A percentile compares a stretch with the other conserved stretches of the same genome.
These are phyloP conservation scores for Ephemerocybe angulata DNA, from an alignment of 768 basidiomycete species.

Conservation along the genomic window DNA sequence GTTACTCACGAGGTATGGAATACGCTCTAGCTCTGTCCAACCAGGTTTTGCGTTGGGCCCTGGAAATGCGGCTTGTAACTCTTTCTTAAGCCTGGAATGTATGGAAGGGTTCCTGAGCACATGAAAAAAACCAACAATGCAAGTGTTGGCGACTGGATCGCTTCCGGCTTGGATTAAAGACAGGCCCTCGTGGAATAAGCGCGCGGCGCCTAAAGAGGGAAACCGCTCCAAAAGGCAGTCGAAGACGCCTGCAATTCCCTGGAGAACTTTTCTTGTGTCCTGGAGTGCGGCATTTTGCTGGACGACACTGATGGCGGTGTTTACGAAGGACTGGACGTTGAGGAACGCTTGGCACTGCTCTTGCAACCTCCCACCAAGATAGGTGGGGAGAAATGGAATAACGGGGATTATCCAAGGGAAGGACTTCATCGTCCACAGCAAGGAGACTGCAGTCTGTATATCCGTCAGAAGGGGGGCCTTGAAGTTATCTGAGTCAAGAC, in stretches of 20 bases:
- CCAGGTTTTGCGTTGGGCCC: constrained; percentile 23
- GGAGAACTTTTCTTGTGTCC: not conserved
- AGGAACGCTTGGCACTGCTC: not conserved
- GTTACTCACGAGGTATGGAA: constrained; percentile 40
- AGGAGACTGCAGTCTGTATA: constrained; percentile 26
- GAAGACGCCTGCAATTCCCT: not conserved
- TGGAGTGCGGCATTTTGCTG: no score
- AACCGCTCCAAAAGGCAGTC: not conserved
- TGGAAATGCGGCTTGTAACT: constrained; percentile 35
- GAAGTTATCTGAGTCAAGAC: constrained; percentile 32
- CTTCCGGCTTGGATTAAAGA: constrained; percentile 37
- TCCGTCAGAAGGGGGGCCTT: constrained; percentile 29
- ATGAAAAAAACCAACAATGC: constrained; percentile 35
- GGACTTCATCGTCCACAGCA: constrained; percentile 29
- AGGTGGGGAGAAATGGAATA: constrained; percentile 1
- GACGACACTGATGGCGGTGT: not conserved
- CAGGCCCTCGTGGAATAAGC: constrained; percentile 30
- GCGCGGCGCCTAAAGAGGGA: constrained; percentile 1
- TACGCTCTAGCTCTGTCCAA: constrained; percentile 31
- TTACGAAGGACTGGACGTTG: not conserved
- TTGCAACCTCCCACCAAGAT: not conserved
- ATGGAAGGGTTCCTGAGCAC: constrained; percentile 29
- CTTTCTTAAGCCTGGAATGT: constrained; percentile 24
- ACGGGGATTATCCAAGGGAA: constrained; percentile 25
- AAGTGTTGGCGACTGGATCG: constrained; percentile 37